Evolutionary conservation across 306 rosid genomes (phyloP), one percentile per base, ranked within the genome.

Genomic region (Fagus sylvatica): DNA sequence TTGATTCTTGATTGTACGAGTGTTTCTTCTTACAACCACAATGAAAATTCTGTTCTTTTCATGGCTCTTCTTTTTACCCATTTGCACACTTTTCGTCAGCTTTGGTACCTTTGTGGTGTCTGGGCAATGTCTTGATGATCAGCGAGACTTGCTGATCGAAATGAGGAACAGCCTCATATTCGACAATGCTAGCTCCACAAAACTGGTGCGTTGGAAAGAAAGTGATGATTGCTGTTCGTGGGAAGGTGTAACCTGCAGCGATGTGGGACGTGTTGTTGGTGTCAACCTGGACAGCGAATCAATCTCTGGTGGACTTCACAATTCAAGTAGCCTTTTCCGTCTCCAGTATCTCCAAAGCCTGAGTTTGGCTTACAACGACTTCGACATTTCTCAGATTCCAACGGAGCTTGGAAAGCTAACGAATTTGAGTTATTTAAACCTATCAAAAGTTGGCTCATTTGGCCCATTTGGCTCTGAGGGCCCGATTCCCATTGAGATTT

Each of bases 171-270:
- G 19, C 76, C 83, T 90, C 75, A 7, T 0, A 2, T 72, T 64
- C 40, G 0, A 22, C 0, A 0, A 1, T 43, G 12, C 40, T 3
- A 0, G 0, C 4, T 81, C 92, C 36, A 74, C 1, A 3, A 87
- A 84, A 60, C 75, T 89, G 1, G 62, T 8, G 10, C 19, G 9
- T 1, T 89, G 93, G 97, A 71, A 77, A 2, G 56, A 32, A 48
- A 79, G 7, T 41, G 1, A 46, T 5, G 81, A 56, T 75, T 87
- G 85, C 51, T 86, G 94, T 55, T 4, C 39, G 15, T 90, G 94
- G 97, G 30, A 1, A 1, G 94, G 94, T 46, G 85, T 92, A 13
- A 4, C 32, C 3, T 90, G 90, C 69, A 74, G 81, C 0, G 3
- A 56, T n/a, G n/a, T n/a, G 1, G 89, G 84, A 5, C 39, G 13